Evolutionary conservation across 768 basidiomycete genomes (phyloP), one percentile per base, ranked within the genome.

Genomic region (Dentipellis fragilis): DNA sequence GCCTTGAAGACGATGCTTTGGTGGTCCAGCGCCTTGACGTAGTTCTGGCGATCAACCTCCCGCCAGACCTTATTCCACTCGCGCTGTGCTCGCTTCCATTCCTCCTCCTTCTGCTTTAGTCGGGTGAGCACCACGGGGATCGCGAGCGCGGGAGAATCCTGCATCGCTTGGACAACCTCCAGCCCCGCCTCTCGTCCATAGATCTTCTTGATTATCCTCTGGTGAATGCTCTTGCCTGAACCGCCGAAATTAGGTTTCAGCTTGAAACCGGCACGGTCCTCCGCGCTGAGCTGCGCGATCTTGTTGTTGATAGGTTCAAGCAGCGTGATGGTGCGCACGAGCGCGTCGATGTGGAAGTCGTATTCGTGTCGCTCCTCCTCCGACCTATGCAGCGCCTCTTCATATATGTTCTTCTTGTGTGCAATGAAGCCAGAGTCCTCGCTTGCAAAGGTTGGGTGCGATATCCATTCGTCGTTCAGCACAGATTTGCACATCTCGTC

Each of bases 11-110:
- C 79, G 66, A 95, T 87, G 9, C 85, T 89, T 67, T 94, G 92
- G 64, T 95, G 91, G 67, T 99, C 95, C 63, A 98, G 77, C 52
- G 89, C 87, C 75, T 93, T 93, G 71, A 84, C 80, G 66, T 89
- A 97, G 71, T 98, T 98, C 63, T 89, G 79, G 23, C 90, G 89
- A 63, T 98, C 92, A 29, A 95, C 91, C 71, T 96, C 95, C 51
- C 94, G 75, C 96, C 96, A 99, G 52, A 97, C 89, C 68, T 95
- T 90, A 72, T 97, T 97, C 96, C 96, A 99, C 71, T 96, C 96
- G 52, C 93, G 71, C 68, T 96, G 93, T 16, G 93, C 95, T 19
- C 93, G 80, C 71, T 93, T 96, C 96, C 96, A 99, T 67, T 98
- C 95, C 58, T 93, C 93, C 66, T 98, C 95, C 72, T 98, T 98